phyloP scores from a whole-genome alignment of 495 filamentous ascomycete genomes.

The Penicillium atrosanguineum region DNA sequence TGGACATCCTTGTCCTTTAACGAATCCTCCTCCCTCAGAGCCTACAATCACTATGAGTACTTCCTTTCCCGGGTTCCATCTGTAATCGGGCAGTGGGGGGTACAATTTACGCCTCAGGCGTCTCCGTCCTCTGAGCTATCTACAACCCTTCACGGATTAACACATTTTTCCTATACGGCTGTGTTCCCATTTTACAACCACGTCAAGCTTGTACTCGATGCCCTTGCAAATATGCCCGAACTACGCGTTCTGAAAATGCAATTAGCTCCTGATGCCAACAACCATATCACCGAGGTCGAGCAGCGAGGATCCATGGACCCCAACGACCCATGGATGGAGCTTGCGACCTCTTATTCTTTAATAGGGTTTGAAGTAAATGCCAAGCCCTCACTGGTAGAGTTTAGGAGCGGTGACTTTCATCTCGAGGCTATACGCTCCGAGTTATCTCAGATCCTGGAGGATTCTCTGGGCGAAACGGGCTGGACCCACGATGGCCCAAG shows the following conservation, averaged over 20 bases:
- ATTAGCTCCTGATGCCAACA: constrained; percentile 29
- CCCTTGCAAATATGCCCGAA: constrained; percentile 26
- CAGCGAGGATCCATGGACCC: constrained; percentile 42
- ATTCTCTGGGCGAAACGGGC: constrained; percentile 17
- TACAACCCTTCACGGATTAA: constrained; percentile 21
- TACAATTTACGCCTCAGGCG: constrained; percentile 1
- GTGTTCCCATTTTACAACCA: constrained; percentile 49
- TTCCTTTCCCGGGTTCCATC: constrained; percentile 39
- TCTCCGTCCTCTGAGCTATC: background rate
- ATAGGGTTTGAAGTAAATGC: constrained; percentile 31
- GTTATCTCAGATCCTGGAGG: constrained; percentile 20
- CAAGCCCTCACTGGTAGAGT: constrained; percentile 22
- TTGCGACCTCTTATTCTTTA: constrained; percentile 38
- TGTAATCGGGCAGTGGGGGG: constrained; percentile 32
- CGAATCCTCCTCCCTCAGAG: constrained; percentile 40
- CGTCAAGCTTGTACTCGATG: constrained; percentile 34
- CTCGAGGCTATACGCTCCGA: constrained; percentile 31
- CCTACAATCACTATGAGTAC: constrained; percentile 46
- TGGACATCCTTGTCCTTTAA: constrained; percentile 41
- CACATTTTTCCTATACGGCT: constrained; percentile 37
- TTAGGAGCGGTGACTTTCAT: constrained; percentile 30
- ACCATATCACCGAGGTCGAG: constrained; percentile 35
- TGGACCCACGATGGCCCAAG: constrained; percentile 32
- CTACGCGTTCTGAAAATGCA: constrained; percentile 30
- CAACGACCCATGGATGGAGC: constrained; percentile 46